Conservation (phyloP, 2,329 filamentous ascomycete genomes). For the Epicoccum sorghinum region DNA sequence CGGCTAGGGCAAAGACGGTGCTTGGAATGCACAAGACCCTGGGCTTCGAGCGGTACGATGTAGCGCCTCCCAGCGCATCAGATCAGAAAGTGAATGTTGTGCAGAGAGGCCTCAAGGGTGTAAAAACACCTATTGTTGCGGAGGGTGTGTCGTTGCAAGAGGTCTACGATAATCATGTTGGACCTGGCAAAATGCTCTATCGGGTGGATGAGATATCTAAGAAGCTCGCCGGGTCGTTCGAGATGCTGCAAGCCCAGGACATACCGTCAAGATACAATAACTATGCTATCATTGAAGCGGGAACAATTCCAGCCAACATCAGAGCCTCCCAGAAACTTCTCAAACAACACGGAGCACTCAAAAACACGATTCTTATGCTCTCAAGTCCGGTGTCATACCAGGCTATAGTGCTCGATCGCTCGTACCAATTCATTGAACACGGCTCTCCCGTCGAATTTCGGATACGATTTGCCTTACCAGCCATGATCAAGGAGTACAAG, state of each 20-base stretch:
- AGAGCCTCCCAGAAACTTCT: neutral
- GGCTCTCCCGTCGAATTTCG: constrained; percentile 34
- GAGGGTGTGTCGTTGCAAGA: constrained; percentile 27
- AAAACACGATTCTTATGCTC: constrained; percentile 25
- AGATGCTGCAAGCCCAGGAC: constrained; percentile 4
- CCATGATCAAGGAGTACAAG: constrained; percentile 13
- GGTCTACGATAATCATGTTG: constrained; percentile 25
- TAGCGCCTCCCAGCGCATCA: constrained; percentile 14
- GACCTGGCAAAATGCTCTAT: constrained; percentile 30
- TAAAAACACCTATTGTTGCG: constrained; percentile 7
- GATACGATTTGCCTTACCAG: constrained; percentile 4
- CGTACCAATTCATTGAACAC: constrained; percentile 30
- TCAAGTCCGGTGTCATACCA: constrained; percentile 16
- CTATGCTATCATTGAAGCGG: constrained; percentile 19
- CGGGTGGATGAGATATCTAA: constrained; percentile 7
- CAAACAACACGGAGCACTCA: constrained; percentile 22
- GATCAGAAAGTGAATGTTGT: constrained; percentile 30
- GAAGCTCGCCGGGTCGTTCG: neutral
- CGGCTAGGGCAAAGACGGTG: constrained; percentile 29
- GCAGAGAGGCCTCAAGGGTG: neutral
- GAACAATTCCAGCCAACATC: neutral
- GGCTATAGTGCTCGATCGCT: constrained; percentile 24
- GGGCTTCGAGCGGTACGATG: constrained; percentile 19
- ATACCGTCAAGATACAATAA: constrained; percentile 2
- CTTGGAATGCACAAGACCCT: constrained; percentile 37